Base-by-base conservation (phyloP, 306 rosid species). In the Gleditsia sinensis region DNA sequence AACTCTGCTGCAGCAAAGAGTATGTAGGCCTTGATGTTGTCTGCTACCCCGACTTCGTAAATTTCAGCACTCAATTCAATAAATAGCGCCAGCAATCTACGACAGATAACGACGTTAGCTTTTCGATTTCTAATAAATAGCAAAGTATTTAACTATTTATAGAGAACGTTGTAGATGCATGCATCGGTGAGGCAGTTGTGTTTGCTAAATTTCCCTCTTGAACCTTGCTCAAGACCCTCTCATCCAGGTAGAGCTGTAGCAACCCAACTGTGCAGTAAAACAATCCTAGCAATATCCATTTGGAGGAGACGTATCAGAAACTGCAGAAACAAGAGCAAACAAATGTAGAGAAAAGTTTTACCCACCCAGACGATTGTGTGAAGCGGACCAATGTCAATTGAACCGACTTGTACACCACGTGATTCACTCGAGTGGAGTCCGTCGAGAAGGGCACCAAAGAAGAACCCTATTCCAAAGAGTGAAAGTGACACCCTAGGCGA, bases 371-470 rank as follows among this genome's bases (percentile, higher is more conserved):
- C 30, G 81, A 79, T 84, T 14, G 93, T 83, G 84, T 82, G 83
- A 23, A 88, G 88, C 11, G 83, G 83, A 48, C 85, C 88, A 8
- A 86, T 34, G 30, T 77, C 33, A 49, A 76, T 72, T 14, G 91
- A 83, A 0, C 91, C 91, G 75, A 82, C 32, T 83, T 68, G 72
- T 94, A 94, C 0, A 77, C 92, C 3, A 91, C 87, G 20, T 91
- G 97, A 69, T 86, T 78, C 16, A 94, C 97, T 66, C 92, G 98
- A 94, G 78, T 94, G 96, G 66, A 91, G 86, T 14, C 96, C 97
- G 67, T 91, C 98, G 20, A 94, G 71, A 60, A 94, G 83, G 51
- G 97, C 91, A 55, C 98, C 98, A 1, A 89, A 7, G 23, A 81
- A 28, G 85, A 88, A 86, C 33, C 97, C 97, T 0, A 91, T 45